Evolutionary conservation across 305 asterid genomes (phyloP), one percentile per base, ranked within the genome.

Genomic region (Solanum hybrid): DNA sequence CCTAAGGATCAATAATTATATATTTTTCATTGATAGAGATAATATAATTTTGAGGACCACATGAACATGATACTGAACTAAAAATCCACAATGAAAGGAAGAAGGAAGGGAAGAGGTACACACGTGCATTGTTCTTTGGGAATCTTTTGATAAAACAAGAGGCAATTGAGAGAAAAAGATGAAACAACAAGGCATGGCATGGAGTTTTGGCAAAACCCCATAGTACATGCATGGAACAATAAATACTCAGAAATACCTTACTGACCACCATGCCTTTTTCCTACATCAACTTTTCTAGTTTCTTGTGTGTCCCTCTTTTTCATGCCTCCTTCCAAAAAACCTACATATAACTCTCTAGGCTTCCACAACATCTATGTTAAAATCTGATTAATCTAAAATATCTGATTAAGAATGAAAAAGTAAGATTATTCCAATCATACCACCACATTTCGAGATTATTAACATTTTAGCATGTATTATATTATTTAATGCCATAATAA

Each of bases 41-140:
- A 27, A 29, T 41, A 22, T 65, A 65, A 32, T 20, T 85, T 32
- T 32, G 68, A 61, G 88, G 88, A 85, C 78, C 78, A 57, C 78
- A 26, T 72, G 78, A 85, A 57, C 51, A 85, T 32, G 33, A 81
- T 81, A 82, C 36, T 82, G 87, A 85, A 61, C 32, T 32, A 10
- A 61, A 85, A 32, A 57, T 85, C 78, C 78, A 57, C 32, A 85
- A 32, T 31, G 32, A 2, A 41, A 41, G 24, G 29, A 33, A 85
- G 32, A 22, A 82, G 87, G 45, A 26, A 39, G 13, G 14, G 27
- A 36, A 83, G 73, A 83, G 39, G 77, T 85, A 85, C 88, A 61
- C 88, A 85, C 88, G 77, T 85, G 88, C 88, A 61, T 57, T 85
- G 88, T 85, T 85, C 88, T 85, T 84, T 51, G 26, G 76, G 88